phyloP scores from a whole-genome alignment of 768 basidiomycete genomes.

The Hypholoma sublateritium region DNA sequence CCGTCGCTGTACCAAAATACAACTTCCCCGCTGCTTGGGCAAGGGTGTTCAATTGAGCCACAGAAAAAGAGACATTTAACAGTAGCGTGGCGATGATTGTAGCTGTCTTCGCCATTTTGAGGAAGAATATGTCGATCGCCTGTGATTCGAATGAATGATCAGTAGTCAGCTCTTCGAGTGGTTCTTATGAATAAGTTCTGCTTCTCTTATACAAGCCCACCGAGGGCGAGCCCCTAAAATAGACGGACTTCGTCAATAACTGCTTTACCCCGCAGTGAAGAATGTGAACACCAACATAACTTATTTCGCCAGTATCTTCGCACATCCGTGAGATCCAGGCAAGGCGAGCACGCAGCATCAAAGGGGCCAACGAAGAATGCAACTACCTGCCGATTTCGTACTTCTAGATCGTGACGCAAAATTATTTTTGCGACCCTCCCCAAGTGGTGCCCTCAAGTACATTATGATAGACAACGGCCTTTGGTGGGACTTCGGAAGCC shows the following conservation, averaged over 20 bases:
- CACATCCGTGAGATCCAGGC: slow-evolving; percentile 17
- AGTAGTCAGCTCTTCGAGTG: neutral
- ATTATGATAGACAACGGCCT: neutral
- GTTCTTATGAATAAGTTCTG: neutral
- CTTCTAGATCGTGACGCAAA: slow-evolving; percentile 1
- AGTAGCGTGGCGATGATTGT: slow-evolving; percentile 7
- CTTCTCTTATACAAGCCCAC: slow-evolving; percentile 7
- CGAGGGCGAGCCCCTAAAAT: slow-evolving; percentile 1
- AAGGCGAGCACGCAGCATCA: neutral
- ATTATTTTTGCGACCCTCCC: neutral
- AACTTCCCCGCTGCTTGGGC: slow-evolving; percentile 9
- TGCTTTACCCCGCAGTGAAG: neutral
- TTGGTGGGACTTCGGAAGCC: neutral
- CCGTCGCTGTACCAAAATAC: slow-evolving; percentile 16
- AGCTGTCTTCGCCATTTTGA: slow-evolving; percentile 11
- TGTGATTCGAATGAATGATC: no score
- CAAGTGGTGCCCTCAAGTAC: neutral
- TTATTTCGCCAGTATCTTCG: slow-evolving; percentile 12
- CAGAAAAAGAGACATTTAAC: slow-evolving; percentile 8
- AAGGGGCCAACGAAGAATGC: neutral
- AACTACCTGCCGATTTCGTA: slow-evolving; percentile 5
- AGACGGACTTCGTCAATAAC: neutral
- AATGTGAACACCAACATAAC: neutral
- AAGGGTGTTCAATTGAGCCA: slow-evolving; percentile 17
- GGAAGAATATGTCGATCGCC: neutral